Percentiles rank a stretch among this genome's conserved stretches.
Conservation (phyloP, 257 asterid species). For the Leptodermis oblonga region DNA sequence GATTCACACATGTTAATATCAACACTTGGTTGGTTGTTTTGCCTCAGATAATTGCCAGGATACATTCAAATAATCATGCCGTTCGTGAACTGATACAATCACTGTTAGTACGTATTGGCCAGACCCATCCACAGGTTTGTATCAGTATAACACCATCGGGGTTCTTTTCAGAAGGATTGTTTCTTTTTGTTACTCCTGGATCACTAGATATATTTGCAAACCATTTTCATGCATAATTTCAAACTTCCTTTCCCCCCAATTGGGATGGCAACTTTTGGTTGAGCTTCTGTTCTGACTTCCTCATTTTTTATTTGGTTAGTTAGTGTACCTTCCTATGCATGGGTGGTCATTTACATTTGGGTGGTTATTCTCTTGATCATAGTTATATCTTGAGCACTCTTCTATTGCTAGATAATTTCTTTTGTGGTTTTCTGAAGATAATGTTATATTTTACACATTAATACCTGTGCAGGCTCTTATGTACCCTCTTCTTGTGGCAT, state of each 20-base stretch:
- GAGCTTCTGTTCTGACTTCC: not conserved
- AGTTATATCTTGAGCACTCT: not conserved
- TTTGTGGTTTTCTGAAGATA: not conserved
- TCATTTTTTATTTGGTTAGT: not conserved
- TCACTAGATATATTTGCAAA: not conserved
- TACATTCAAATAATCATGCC: constrained; percentile 93
- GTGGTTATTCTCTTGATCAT: not conserved
- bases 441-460: constrained; percentile 7
- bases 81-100: constrained; percentile 96
- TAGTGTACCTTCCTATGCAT: too few species aligned
- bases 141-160: not conserved
- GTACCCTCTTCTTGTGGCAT: constrained; percentile 99
- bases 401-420: not conserved
- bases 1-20: constrained; percentile 90
- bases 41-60: constrained; percentile 99
- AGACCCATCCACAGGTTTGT: constrained; percentile 96
- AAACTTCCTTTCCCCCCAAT: not conserved
- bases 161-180: not conserved
- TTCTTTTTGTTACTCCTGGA: constrained; percentile 1
- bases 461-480: constrained; percentile 81
- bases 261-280: not conserved
- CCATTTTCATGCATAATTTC: not conserved
- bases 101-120: constrained; percentile 90
- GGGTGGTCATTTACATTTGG: not conserved
- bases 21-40: constrained; percentile 99